A percentile compares a stretch with the other conserved stretches of the same genome.
Conservation (phyloP, 116 monocot genomes). For the Dioscorea cayenensis region DNA sequence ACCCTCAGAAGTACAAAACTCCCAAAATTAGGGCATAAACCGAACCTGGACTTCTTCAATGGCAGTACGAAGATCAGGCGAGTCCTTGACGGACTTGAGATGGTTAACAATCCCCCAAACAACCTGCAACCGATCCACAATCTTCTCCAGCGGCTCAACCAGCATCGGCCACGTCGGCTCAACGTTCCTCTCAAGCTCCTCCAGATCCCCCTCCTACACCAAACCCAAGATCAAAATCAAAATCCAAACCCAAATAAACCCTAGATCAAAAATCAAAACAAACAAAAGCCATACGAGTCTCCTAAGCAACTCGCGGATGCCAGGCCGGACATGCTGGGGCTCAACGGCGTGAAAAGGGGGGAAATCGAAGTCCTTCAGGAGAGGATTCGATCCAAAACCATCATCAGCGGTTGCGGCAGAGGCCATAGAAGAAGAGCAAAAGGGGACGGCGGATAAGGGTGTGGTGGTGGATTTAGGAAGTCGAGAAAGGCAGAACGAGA, state of each 20-base stretch:
- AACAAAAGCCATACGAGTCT: slow-evolving; percentile 34
- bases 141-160: slow-evolving; percentile 88
- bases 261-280: neutral
- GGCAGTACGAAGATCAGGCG: slow-evolving; percentile 78
- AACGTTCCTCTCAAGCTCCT: slow-evolving; percentile 64
- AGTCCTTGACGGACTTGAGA: slow-evolving; percentile 91
- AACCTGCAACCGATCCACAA: slow-evolving; percentile 69
- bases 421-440: slow-evolving; percentile 9
- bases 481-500: slow-evolving; percentile 30
- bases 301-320: slow-evolving; percentile 46
- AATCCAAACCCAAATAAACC: neutral
- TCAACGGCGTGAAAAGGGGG: slow-evolving; percentile 83
- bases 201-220: slow-evolving; percentile 68
- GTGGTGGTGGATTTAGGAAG: slow-evolving; percentile 6
- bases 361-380: slow-evolving; percentile 69
- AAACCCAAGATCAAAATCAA: neutral
- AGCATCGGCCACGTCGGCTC: slow-evolving; percentile 84
- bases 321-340: slow-evolving; percentile 72
- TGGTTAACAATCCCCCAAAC: slow-evolving; percentile 93
- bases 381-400: slow-evolving; percentile 37
- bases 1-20: too few species aligned
- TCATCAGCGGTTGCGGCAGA: slow-evolving; percentile 12
- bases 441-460: slow-evolving; percentile 6
- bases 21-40: neutral
- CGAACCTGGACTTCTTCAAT: slow-evolving; percentile 91